Base-by-base conservation (phyloP, 1,284 basidiomycete genomes). In the Moesziomyces sp. region DNA sequence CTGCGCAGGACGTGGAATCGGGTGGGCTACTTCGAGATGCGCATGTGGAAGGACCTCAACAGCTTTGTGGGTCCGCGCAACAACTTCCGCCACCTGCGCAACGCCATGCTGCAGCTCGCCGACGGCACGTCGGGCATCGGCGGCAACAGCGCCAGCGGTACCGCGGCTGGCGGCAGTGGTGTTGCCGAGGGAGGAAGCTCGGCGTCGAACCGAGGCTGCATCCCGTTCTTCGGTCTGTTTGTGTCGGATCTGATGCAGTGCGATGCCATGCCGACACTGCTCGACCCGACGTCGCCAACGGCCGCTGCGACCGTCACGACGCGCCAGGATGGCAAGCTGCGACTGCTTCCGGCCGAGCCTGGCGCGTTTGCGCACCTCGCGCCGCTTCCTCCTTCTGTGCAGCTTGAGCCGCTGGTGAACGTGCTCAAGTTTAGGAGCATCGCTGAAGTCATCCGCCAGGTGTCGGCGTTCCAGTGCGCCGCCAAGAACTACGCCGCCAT, bases 31-130 rank as follows among this genome's bases (percentile, higher is more conserved):
- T 92, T 89, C 87, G 93, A 95, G 81, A 88, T 86, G 76, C 89
- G 92, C 23, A 89, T 94, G 78, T 89, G 92, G 84, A 87, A 88
- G 53, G 92, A 93, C 77, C 85, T 96, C 72, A 91, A 89, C 76
- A 86, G 86, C 40, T 93, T 92, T 80, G 89, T 89, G 26, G 89
- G 89, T 14, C 88, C 88, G 46, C 86, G 86, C 8, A 89, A 90
- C 52, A 91, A 93, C 83, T 96, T 94, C 86, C 88, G 81, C 88
- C 65, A 90, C 76, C 89, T 84, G 48, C 75, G 83, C 10, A 73
- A 75, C 11, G 77, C 80, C 14, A 80, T 82, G 71, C 59, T 74
- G 38, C 74, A 68, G 44, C 55, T 78, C 14, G 50, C 64, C 19
- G 76, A 80, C 11, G 52, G 45, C 14, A 49, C 33, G 26, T 50